Evolutionary conservation across 2,329 filamentous ascomycete genomes (phyloP).

Genomic region (Alternaria brassicae): DNA sequence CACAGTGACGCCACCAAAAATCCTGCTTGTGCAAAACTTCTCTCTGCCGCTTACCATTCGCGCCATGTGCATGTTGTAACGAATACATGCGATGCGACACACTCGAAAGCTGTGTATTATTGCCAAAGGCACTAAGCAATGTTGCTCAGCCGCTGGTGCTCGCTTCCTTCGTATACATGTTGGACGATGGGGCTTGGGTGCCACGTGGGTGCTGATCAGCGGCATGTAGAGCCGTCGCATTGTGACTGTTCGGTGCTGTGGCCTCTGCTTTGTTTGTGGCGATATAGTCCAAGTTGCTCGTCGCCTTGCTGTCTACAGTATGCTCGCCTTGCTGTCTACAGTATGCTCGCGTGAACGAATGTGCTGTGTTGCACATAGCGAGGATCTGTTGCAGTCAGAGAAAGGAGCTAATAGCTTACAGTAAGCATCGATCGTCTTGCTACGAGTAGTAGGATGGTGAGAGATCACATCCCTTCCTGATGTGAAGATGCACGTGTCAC

Average conservation of each 20-base stretch:
- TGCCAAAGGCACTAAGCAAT: neutral
- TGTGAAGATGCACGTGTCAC: neutral
- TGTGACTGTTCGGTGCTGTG: neutral
- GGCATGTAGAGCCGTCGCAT: neutral
- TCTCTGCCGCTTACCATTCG: neutral
- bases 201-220: neutral
- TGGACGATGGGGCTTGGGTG: neutral
- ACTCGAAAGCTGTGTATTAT: neutral
- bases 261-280: neutral
- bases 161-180: neutral
- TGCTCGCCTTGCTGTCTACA: neutral
- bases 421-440: neutral
- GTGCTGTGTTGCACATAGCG: neutral
- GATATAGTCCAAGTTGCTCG: neutral
- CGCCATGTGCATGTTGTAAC: neutral
- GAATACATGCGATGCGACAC: neutral
- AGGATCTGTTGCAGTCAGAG: neutral
- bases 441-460: neutral
- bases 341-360: neutral
- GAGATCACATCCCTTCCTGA: neutral
- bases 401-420: neutral
- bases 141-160: neutral
- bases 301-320: neutral
- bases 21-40: constrained; percentile 3
- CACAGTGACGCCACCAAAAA: constrained; percentile 7